Evolutionary conservation across 1,139 yeast species (phyloP).

Genomic region (Suhomyces anneliseae): DNA sequence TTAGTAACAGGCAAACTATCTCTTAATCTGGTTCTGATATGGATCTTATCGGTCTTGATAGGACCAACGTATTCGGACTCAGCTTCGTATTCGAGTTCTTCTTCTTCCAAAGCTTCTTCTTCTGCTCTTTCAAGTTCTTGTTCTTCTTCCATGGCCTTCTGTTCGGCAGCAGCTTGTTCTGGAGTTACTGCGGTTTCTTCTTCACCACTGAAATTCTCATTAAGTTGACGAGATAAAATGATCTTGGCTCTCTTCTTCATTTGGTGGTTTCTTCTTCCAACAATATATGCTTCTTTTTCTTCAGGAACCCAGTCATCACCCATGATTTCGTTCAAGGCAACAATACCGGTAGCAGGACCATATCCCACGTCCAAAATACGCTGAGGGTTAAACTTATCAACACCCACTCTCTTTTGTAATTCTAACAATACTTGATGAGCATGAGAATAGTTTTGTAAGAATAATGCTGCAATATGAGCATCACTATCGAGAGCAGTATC

Average conservation of each 20-base stretch:
- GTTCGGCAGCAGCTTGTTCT: conserved; percentile 12
- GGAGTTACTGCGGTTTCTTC: conserved; percentile 17
- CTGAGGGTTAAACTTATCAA: conserved; percentile 56
- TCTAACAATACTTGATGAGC: conserved; percentile 67
- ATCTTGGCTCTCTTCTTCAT: conserved; percentile 83
- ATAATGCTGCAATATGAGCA: conserved; percentile 79
- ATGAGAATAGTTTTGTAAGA: conserved; percentile 81
- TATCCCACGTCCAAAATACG: conserved; percentile 76
- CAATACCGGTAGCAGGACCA: conserved; percentile 93
- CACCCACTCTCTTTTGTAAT: conserved; percentile 53
- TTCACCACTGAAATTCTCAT: conserved; percentile 40
- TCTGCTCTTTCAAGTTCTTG: conserved; percentile 6
- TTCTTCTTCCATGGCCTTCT: conserved; percentile 15
- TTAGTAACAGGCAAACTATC: conserved; percentile 49
- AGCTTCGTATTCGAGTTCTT: conserved; percentile 18
- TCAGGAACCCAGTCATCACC: conserved; percentile 61
- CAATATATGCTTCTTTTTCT: conserved; percentile 68
- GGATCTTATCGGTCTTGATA: conserved; percentile 56
- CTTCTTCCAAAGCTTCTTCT: not conserved
- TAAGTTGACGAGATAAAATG: conserved; percentile 66
- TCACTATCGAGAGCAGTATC: conserved; percentile 66
- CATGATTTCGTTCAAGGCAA: conserved; percentile 83
- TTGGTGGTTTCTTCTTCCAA: conserved; percentile 58
- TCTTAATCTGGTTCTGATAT: conserved; percentile 53
- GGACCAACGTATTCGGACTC: conserved; percentile 48